Conservation (phyloP, 2,329 filamentous ascomycete species). For the Epichloe baconii region DNA sequence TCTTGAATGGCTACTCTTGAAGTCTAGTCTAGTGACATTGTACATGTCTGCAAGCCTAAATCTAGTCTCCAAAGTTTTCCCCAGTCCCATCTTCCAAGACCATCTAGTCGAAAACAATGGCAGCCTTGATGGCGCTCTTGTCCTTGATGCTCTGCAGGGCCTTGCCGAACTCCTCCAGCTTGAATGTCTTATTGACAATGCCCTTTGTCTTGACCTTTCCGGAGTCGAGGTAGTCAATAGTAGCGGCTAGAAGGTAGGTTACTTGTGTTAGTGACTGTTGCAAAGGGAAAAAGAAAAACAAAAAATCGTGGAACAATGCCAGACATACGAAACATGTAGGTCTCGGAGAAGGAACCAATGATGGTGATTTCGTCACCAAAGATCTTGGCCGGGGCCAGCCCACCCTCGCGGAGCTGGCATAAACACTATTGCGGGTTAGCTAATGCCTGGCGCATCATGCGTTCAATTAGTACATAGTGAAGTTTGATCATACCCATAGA, state of each 20-base stretch:
- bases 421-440: slow-evolving; percentile 34
- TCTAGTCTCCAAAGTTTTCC: not conserved
- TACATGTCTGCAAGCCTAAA: not conserved
- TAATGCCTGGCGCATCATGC: not conserved
- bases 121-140: slow-evolving; percentile 62
- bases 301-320: not conserved
- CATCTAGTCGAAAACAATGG: slow-evolving; percentile 52
- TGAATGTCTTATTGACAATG: slow-evolving; percentile 62
- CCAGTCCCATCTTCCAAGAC: not conserved
- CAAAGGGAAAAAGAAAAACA: too few species aligned
- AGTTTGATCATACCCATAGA: slow-evolving; percentile 36
- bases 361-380: slow-evolving; percentile 59
- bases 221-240: slow-evolving; percentile 39
- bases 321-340: slow-evolving; percentile 53
- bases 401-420: slow-evolving; percentile 47
- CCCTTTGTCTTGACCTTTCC: slow-evolving; percentile 51
- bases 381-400: slow-evolving; percentile 61
- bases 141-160: slow-evolving; percentile 58
- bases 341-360: slow-evolving; percentile 60
- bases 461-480: not conserved
- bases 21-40: not conserved
- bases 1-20: not conserved
- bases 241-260: slow-evolving; percentile 21
- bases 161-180: slow-evolving; percentile 59
- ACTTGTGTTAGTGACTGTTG: not conserved